These are phyloP conservation scores for Naganishia onofrii DNA, from an alignment of 768 basidiomycete species.

Conservation along the genomic window DNA sequence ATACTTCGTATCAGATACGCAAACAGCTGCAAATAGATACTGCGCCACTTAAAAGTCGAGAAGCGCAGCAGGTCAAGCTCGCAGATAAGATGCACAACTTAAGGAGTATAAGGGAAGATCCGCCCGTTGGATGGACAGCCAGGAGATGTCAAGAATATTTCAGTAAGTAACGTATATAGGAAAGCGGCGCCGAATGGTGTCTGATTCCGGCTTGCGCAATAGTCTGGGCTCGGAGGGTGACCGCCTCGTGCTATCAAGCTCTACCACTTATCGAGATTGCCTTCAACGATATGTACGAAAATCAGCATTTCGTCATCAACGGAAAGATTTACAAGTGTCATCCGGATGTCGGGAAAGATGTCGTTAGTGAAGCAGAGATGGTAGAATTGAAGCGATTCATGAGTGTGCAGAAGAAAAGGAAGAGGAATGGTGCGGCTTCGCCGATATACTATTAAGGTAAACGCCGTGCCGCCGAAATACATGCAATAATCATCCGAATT, in stretches of 20 bases:
- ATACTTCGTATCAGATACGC: constrained; percentile 37
- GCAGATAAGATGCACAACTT: constrained; percentile 52
- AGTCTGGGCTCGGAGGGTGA: constrained; percentile 34
- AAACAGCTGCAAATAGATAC: constrained; percentile 45
- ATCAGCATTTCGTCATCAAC: constrained; percentile 23
- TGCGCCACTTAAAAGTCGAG: constrained; percentile 42
- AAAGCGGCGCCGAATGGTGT: neutral
- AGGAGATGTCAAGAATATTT: constrained; percentile 49
- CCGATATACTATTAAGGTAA: neutral
- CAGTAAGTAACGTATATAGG: constrained; percentile 8
- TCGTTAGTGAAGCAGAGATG: constrained; percentile 19
- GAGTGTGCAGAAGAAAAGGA: constrained; percentile 14
- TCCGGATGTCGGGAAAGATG: constrained; percentile 27
- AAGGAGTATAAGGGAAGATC: constrained; percentile 44
- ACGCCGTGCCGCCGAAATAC: neutral
- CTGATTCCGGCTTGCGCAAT: neutral
- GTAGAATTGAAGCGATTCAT: constrained; percentile 11
- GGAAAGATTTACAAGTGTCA: constrained; percentile 32
- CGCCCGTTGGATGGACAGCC: constrained; percentile 49
- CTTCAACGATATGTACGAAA: constrained; percentile 25
- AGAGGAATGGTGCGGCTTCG: neutral
- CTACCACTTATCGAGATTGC: constrained; percentile 22
- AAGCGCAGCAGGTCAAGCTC: constrained; percentile 50
- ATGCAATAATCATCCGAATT: neutral
- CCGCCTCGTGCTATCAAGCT: constrained; percentile 22